Evolutionary conservation across 148 eudicot species (phyloP).

Genomic region (Nepenthes mirabilis): DNA sequence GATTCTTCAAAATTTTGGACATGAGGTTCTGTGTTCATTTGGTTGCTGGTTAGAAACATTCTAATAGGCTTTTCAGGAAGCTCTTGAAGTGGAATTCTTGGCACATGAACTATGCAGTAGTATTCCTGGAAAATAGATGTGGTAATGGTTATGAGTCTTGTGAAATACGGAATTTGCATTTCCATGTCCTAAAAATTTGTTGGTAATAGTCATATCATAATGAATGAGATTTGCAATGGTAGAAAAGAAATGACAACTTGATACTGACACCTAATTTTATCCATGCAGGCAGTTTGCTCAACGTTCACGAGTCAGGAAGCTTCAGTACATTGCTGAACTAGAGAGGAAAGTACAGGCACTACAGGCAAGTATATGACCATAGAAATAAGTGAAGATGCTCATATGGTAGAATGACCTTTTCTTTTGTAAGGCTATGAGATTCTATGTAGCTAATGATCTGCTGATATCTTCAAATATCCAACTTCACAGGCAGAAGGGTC

Average conservation of each 20-base stretch:
- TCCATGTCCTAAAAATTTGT: neutral
- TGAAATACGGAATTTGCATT: too few relatives aligned
- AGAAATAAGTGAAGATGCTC: neutral
- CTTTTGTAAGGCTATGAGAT: neutral
- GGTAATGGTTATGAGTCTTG: neutral
- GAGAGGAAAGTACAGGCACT: slow-evolving; percentile 85
- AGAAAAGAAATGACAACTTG: neutral
- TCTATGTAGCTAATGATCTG: too few relatives aligned
- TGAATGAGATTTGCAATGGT: neutral
- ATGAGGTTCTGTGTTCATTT: too few relatives aligned
- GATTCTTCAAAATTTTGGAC: too few relatives aligned
- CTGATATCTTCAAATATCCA: neutral
- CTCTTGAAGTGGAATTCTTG: too few relatives aligned
- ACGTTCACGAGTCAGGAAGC: slow-evolving; percentile 90
- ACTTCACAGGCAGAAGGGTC: slow-evolving; percentile 79
- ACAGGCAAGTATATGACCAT: slow-evolving; percentile 37
- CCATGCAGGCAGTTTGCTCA: slow-evolving; percentile 90
- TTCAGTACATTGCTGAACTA: slow-evolving; percentile 94
- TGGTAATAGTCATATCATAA: neutral
- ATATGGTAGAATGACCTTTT: neutral
- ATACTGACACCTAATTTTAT: neutral
- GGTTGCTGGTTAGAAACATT: too few relatives aligned
- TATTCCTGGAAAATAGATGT: too few relatives aligned
- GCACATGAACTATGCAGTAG: too few relatives aligned
- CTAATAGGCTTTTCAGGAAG: too few relatives aligned